Percentiles rank a stretch among this genome's conserved stretches.
Conservation (phyloP, 2,329 filamentous ascomycete species). For the Fusarium humuli region DNA sequence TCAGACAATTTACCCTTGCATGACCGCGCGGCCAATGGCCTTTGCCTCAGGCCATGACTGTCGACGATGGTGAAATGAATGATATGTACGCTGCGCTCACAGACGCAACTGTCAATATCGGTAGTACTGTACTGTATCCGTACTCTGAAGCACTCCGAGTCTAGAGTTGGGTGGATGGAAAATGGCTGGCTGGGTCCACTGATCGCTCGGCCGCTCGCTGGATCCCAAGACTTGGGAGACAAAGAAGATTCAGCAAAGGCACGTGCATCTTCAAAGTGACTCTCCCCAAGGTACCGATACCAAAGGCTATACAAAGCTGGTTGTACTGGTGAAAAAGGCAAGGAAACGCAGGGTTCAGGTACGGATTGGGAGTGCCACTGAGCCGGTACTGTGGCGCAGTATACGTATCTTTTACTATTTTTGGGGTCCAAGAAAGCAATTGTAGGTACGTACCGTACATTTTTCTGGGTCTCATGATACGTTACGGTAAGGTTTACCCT, state of each 20-base stretch:
- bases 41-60: conserved; percentile 14
- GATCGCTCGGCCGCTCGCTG: conserved; percentile 39
- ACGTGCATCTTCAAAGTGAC: conserved; percentile 28
- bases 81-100: conserved; percentile 24
- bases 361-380: conserved; percentile 23
- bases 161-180: conserved; percentile 8
- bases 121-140: conserved; percentile 4
- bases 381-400: conserved; percentile 36
- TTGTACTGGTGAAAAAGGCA: conserved; percentile 31
- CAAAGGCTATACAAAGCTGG: conserved; percentile 11
- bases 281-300: conserved; percentile 41
- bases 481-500: conserved; percentile 1
- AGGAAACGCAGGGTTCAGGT: conserved; percentile 32
- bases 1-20: conserved; percentile 42
- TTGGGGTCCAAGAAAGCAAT: conserved; percentile 35
- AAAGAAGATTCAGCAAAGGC: conserved; percentile 29
- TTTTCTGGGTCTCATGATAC: background rate
- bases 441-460: conserved; percentile 4
- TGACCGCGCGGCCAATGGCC: conserved; percentile 38
- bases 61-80: conserved; percentile 28
- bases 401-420: conserved; percentile 39
- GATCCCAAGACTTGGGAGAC: conserved; percentile 11
- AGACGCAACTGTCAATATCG: conserved; percentile 27
- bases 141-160: conserved; percentile 28
- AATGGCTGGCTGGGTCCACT: conserved; percentile 33